These are phyloP conservation scores for Malus hybrid DNA, from an alignment of 331 rosid species.

Conservation along the genomic window DNA sequence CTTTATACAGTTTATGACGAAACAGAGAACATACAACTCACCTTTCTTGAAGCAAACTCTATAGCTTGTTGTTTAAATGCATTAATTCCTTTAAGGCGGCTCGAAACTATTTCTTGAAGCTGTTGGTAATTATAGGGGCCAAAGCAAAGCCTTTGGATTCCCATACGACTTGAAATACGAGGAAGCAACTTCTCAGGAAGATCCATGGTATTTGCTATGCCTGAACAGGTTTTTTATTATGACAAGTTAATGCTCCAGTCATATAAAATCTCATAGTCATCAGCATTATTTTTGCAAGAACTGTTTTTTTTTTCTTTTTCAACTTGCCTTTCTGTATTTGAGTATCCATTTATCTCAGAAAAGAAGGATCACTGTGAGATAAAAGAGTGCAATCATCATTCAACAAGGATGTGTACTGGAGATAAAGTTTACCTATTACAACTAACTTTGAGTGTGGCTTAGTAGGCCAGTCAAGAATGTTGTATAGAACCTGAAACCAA, in stretches of 20 bases:
- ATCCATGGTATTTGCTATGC: conserved; percentile 98
- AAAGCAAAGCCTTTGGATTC: conserved; percentile 92
- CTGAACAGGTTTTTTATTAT: conserved; percentile 35
- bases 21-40: background rate
- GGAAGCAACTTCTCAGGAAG: conserved; percentile 99
- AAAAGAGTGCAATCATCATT: background rate
- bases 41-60: conserved; percentile 4
- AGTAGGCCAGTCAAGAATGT: conserved; percentile 98
- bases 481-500: conserved; percentile 67
- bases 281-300: background rate
- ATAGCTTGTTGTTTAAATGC: conserved; percentile 26
- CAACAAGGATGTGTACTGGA: background rate
- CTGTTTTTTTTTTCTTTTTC: background rate
- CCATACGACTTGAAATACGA: conserved; percentile 98
- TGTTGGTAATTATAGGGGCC: conserved; percentile 91
- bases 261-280: conserved; percentile 8
- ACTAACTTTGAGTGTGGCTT: conserved; percentile 81
- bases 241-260: conserved; percentile 2
- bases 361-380: background rate
- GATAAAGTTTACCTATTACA: conserved; percentile 57
- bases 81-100: conserved; percentile 79
- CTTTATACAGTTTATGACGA: background rate
- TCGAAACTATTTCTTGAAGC: conserved; percentile 86
- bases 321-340: background rate
- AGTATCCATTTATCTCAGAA: background rate